These are phyloP conservation scores for Starmerella stigmatis DNA, from an alignment of 805 yeast species.

Conservation along the genomic window DNA sequence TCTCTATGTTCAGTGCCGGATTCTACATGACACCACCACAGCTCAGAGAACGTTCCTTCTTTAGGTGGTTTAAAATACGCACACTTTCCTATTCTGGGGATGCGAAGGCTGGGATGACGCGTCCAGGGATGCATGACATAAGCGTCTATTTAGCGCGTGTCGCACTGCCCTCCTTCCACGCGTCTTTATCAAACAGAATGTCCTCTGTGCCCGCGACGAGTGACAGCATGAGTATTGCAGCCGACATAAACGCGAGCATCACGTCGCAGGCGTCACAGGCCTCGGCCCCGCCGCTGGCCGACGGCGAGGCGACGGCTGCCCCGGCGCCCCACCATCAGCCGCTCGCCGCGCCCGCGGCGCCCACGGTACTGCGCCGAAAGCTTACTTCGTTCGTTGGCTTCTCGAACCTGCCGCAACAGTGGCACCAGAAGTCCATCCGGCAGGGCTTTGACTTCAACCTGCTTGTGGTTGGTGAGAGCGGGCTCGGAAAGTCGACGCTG, in stretches of 20 bases:
- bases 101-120: background rate
- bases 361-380: slow-evolving; percentile 67
- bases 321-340: slow-evolving; percentile 2
- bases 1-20: too few relatives aligned
- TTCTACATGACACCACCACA: too few relatives aligned
- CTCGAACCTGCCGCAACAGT: slow-evolving; percentile 94
- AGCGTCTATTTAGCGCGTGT: slow-evolving; percentile 5
- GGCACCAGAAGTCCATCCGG: slow-evolving; percentile 89
- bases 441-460: slow-evolving; percentile 83
- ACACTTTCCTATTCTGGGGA: background rate
- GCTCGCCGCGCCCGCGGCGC: slow-evolving; percentile 15
- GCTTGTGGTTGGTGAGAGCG: slow-evolving; percentile 74
- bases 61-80: background rate
- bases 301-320: background rate
- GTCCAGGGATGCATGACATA: background rate
- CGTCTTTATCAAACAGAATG: slow-evolving; percentile 2
- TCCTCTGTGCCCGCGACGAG: slow-evolving; percentile 1
- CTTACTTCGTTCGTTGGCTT: slow-evolving; percentile 91
- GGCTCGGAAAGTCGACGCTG: slow-evolving; percentile 87
- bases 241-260: slow-evolving; percentile 2
- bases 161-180: slow-evolving; percentile 1
- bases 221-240: slow-evolving; percentile 2
- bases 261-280: slow-evolving; percentile 2
- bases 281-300: background rate
- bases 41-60: too few relatives aligned